These are phyloP conservation scores for Tolypocladium ophioglossoides DNA, from an alignment of 2,329 filamentous ascomycete species.

Conservation along the genomic window DNA sequence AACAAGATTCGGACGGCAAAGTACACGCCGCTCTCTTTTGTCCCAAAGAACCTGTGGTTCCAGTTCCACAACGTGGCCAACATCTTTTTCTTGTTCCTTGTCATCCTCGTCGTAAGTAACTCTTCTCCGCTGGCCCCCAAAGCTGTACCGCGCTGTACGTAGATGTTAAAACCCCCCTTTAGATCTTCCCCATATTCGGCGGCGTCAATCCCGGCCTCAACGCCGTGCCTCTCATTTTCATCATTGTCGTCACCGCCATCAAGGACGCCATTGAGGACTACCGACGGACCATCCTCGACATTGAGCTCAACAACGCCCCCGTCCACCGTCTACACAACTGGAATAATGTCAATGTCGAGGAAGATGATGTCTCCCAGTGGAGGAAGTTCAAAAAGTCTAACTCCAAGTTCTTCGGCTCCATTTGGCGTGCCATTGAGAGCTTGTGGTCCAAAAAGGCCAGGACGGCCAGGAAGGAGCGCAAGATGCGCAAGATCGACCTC, in stretches of 20 bases:
- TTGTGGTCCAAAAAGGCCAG: slow-evolving; percentile 41
- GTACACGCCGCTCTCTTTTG: slow-evolving; percentile 88
- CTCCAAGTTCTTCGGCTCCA: slow-evolving; percentile 46
- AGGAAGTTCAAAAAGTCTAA: slow-evolving; percentile 83
- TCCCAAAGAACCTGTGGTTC: slow-evolving; percentile 94
- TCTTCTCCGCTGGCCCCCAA: neutral
- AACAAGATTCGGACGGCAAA: slow-evolving; percentile 99
- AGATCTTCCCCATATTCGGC: slow-evolving; percentile 97
- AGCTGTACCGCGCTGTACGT: neutral
- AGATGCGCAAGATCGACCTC: slow-evolving; percentile 11
- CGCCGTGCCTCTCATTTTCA: slow-evolving; percentile 85
- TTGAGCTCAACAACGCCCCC: slow-evolving; percentile 89
- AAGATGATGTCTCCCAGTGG: slow-evolving; percentile 80
- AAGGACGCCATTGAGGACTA: slow-evolving; percentile 97
- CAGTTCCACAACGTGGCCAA: slow-evolving; percentile 99
- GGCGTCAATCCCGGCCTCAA: slow-evolving; percentile 82
- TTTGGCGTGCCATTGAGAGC: slow-evolving; percentile 37
- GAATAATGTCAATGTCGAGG: slow-evolving; percentile 86
- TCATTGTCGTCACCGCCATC: slow-evolving; percentile 75
- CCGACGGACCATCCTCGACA: slow-evolving; percentile 81
- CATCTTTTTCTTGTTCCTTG: slow-evolving; percentile 93
- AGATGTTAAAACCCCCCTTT: slow-evolving; percentile 10
- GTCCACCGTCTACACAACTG: slow-evolving; percentile 83
- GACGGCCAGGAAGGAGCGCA: slow-evolving; percentile 39
- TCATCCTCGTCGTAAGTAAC: slow-evolving; percentile 77